Base-by-base conservation (phyloP, 2,329 filamentous ascomycete species). In the Hypoxylon sp. region DNA sequence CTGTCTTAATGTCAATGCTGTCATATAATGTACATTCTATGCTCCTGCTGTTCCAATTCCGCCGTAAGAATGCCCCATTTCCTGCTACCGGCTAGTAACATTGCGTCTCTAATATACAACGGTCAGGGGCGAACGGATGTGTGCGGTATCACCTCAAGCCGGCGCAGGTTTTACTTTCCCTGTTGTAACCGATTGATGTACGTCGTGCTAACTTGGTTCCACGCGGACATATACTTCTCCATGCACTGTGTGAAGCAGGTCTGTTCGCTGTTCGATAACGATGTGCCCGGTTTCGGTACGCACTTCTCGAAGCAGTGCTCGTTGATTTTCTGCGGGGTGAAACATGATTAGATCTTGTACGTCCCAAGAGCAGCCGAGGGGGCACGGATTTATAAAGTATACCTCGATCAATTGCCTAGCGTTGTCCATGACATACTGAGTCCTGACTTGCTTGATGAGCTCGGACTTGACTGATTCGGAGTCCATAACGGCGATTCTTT, bases 161-260 rank as follows among this genome's bases (percentile, higher is more conserved):
- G 30, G 44, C 5, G 27, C 11, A 73, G 75, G 75, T 64, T 76
- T 53, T 61, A 72, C 27, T 64, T 82, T 82, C 91, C 90, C 72
- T 85, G 85, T 80, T 91, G 89, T 81, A 89, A 80, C 73, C 88
- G 85, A 70, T 81, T 81, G 76, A 93, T 88, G 79, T 93, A 94
- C 44, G 90, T 85, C 53, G 85, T 81, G 82, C 90, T 92, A 76
- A 93, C 90, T 70, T 87, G 83, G 82, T 94, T 94, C 92, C 92
- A 95, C 10, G 91, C 87, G 33, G 86, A 83, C 85, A 95, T 93
- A 85, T 95, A 95, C 81, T 95, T 95, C 76, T 95, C 92, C 89
- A 94, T 92, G 84, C 92, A 95, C 68, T 87, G 85, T 20, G 87
- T 92, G 77, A 92, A 86, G 83, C 92, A 95, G 22, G 87, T 85